Base-by-base conservation (phyloP, 495 filamentous ascomycete genomes). In the Podospora australis region DNA sequence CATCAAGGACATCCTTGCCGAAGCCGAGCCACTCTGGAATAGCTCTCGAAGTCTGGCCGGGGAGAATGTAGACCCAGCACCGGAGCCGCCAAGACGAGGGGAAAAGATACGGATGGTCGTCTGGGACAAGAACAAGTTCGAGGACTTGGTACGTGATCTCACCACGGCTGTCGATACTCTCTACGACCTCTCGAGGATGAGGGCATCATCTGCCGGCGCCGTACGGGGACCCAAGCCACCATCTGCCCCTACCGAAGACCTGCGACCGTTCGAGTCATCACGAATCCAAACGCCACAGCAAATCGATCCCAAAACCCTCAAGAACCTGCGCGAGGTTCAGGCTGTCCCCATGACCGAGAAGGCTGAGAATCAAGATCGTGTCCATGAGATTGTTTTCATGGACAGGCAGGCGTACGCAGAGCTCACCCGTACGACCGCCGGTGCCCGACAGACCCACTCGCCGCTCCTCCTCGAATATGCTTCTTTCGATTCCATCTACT, bases 151-250 rank as follows among this genome's bases (percentile, higher is more conserved):
- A 19, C 78, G 75, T 48, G 87, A 95, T 48, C 66, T 95, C 46
- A 92, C 86, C 3, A 80, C 78, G 9, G 90, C 84, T 22, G 95
- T 95, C 58, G 90, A 96, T 64, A 90, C 84, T 0, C 76, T 96
- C 9, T 95, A 91, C 64, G 87, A 94, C 48, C 71, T 96, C 10
- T 94, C 88, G 6, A 73, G 81, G 38, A 86, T 87, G 6, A 73
- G 86, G 21, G 64, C 67, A 6, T 48, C 56, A 14, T 63, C 65
- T 6, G 55, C 51, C 5, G 50, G 59, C 20, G 54, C 56, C 6
- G 44, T 57, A 0, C 44, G 48, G 6, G 54, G 58, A 23, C 47
- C 57, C 2, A 55, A 46, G 34, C 65, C 62, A 25, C 30, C 59
- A 9, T 39, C 66, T 2, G 52, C 61, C 9, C 49, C 62, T 2